A percentile compares a stretch with the other conserved stretches of the same genome.
phyloP scores from a whole-genome alignment of 2,329 filamentous ascomycete species.

The Colletotrichum sp. region DNA sequence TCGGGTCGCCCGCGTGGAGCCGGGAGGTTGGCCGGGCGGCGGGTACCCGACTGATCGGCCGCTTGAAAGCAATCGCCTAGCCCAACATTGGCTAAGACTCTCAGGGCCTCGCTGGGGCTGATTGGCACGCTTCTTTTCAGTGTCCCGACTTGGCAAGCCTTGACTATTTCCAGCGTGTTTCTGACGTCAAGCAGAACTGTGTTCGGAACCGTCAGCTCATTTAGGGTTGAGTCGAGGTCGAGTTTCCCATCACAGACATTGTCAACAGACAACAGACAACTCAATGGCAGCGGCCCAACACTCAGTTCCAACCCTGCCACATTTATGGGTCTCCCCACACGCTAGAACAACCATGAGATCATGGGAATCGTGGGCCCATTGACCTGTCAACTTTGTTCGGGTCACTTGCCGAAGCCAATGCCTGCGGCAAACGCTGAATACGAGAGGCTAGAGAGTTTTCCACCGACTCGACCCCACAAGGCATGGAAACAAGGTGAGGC shows the following conservation, averaged over 20 bases:
- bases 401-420: neutral
- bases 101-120: neutral
- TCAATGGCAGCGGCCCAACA: neutral
- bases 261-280: neutral
- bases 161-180: neutral
- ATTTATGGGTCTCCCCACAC: neutral
- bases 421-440: slow-evolving; percentile 8
- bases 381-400: slow-evolving; percentile 9
- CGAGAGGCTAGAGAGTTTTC: neutral
- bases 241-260: neutral
- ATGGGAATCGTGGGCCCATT: neutral
- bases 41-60: neutral
- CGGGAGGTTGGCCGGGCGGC: slow-evolving; percentile 1
- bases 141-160: neutral
- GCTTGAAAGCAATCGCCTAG: neutral
- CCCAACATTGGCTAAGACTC: neutral
- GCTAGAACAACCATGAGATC: slow-evolving; percentile 7
- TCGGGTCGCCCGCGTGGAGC: neutral
- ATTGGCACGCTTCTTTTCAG: neutral
- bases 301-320: neutral
- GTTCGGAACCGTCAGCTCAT: neutral
- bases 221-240: neutral
- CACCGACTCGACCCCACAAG: neutral
- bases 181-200: slow-evolving; percentile 1
- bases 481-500: neutral